These are phyloP conservation scores for Arachis monticola DNA, from an alignment of 331 rosid genomes.

Conservation along the genomic window DNA sequence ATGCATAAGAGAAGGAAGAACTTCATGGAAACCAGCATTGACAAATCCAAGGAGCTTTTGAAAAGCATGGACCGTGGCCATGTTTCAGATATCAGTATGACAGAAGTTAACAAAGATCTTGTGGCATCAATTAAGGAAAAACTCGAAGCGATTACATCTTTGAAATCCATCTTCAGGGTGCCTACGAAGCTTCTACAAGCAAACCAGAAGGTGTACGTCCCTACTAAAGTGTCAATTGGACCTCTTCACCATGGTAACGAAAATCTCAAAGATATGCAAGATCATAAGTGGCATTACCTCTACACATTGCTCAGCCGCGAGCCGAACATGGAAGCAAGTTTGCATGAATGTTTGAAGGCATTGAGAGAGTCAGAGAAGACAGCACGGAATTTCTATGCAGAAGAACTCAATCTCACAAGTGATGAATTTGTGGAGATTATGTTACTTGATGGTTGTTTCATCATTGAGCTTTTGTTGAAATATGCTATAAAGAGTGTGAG, in stretches of 20 bases:
- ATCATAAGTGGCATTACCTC: constrained; percentile 56
- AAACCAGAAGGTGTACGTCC: constrained; percentile 29
- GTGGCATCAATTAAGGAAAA: constrained; percentile 48
- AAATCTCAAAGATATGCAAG: constrained; percentile 34
- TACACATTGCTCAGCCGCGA: constrained; percentile 53
- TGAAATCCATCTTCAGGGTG: constrained; percentile 51
- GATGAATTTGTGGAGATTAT: constrained; percentile 48
- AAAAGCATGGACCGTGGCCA: constrained; percentile 15
- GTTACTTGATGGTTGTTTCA: constrained; percentile 65
- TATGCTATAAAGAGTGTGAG: constrained; percentile 48
- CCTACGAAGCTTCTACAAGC: constrained; percentile 20
- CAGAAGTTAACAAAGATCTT: constrained; percentile 30
- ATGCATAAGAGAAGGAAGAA: neutral
- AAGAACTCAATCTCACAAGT: neutral
- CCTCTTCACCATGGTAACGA: constrained; percentile 49
- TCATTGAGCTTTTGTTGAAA: constrained; percentile 63
- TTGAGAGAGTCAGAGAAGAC: constrained; percentile 51
- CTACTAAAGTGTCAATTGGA: constrained; percentile 56
- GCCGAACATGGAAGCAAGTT: constrained; percentile 46
- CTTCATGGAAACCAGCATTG: constrained; percentile 30
- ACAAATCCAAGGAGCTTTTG: constrained; percentile 12
- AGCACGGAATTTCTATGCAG: constrained; percentile 48
- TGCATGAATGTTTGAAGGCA: constrained; percentile 45
- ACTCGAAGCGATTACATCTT: constrained; percentile 49
- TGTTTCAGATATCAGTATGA: constrained; percentile 3